Evolutionary conservation across 768 basidiomycete genomes (phyloP).

Genomic region (Suillus americanus): DNA sequence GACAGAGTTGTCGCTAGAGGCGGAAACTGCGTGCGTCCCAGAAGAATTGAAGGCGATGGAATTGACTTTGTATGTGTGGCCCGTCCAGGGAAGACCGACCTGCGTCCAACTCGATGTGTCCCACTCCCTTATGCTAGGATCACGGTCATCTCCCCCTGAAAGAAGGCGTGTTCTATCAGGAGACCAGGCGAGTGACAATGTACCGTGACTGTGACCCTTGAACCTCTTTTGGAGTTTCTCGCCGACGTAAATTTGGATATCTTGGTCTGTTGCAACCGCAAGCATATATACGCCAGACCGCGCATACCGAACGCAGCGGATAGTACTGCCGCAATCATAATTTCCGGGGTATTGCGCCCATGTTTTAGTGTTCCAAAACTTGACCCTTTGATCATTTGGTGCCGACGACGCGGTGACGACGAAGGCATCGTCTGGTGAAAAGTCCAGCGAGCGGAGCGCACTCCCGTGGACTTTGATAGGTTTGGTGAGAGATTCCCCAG

Average conservation of each 20-base stretch:
- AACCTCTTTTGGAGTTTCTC: background rate
- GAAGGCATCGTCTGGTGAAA: background rate
- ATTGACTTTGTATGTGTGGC: background rate
- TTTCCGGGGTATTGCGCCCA: background rate
- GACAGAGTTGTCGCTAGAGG: background rate
- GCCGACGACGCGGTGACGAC: background rate
- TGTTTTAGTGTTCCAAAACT: background rate
- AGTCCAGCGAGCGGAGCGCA: background rate
- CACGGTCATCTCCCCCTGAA: background rate
- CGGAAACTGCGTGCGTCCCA: background rate
- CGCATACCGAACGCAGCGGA: background rate
- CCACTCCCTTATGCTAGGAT: background rate
- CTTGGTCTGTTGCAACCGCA: background rate
- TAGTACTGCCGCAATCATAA: background rate
- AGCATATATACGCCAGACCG: background rate
- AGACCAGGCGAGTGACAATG: background rate
- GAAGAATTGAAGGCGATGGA: background rate
- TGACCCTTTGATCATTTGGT: background rate
- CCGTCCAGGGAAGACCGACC: background rate
- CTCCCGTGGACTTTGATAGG: background rate
- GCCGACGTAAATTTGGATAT: background rate
- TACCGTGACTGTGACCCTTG: background rate
- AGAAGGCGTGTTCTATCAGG: background rate
- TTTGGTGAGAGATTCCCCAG: background rate
- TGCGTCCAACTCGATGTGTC: background rate